Base-by-base conservation (phyloP, 2,329 filamentous ascomycete genomes). In the Emergomyces pasteurianus region DNA sequence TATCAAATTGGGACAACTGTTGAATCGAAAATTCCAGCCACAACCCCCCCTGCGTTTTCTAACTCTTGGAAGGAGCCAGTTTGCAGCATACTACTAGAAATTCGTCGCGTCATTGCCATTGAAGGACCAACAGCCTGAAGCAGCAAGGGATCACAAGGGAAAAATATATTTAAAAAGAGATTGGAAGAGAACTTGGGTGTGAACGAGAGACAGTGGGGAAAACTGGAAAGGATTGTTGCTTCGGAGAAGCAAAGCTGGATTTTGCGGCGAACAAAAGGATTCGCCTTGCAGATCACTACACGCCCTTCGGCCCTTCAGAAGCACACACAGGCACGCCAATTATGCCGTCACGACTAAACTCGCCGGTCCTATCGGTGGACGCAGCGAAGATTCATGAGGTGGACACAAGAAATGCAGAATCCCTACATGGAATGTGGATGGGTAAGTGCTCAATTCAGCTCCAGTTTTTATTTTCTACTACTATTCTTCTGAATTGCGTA, bases 391-490 rank as follows among this genome's bases (percentile, higher is more conserved):
- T 99, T 74, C 89, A 94, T 80, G 90, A 95, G 74, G 90, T 97
- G 70, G 92, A 97, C 77, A 96, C 92, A 1, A 83, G 87, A 67
- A 95, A 95, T 74, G 87, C 90, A 34, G 90, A 95, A 77, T 95
- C 92, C 72, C 84, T 97, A 58, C 95, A 94, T 78, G 92, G 89
- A 79, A 95, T 97, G 84, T 96, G 92, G 91, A 92, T 90, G 74
- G 90, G 91, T 95, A 78, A 83, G 89, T 81, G 18, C 31, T 40
- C 36, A 21, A 46, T n/a, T 31, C n/a, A 58, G 28, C 26, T 60
- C 59, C 4, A 10, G 34, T 36, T 4, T 36, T 36, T 62, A n/a
- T 31, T 5, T 6, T 23, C 28, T 26, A 26, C 10, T 43, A 43
- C 12, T 31, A n/a, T 12, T 2, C n/a, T 46, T 1, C 18, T 9